Evolutionary conservation across 164 flowering plant species (phyloP), one percentile per base, ranked within the genome.

Genomic region (Dillenia suffruticosa): DNA sequence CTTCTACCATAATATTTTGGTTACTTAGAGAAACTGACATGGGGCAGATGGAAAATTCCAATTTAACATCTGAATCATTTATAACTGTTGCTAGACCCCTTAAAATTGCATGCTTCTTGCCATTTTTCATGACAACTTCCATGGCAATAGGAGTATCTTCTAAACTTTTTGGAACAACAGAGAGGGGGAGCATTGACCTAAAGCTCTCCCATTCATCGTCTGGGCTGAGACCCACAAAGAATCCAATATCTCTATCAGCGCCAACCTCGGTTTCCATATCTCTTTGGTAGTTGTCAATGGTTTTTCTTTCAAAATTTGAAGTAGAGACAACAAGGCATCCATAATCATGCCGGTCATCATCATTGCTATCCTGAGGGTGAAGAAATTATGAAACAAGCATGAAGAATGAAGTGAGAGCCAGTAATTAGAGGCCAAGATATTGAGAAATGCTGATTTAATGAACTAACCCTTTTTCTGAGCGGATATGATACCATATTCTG

Each of bases 81-180:
- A 78, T 72, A 62, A 88, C 86, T 8, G 83, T 79, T 55, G 83
- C 91, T 60, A 95, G 92, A 64, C 91, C 76, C 72, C 99, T 81
- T 58, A 95, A 76, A 48, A 85, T 68, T 59, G 77, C 97, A 80
- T 92, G 97, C 70, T 90, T 95, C 84, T 85, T 95, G 12, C 97
- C 97, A 79, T 88, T 85, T 75, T 75, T 87, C 86, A 83, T 81
- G 57, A 76, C 66, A 50, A 90, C 89, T 70, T 95, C 97, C 72
- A 92, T 57, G 9, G 92, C 97, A 63, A 91, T 19, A 62, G 77
- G 82, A 51, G 84, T 83, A 59, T 74, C 78, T 32, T 77, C 67
- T 51, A 95, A 58, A 50, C 67, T 66, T 80, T 76, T 92, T 3
- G 99, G 93, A 54, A 81, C 77, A 40, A 88, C 88, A 51, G 97